phyloP scores from a whole-genome alignment of 441 rosid species.

The Adansonia madagascariensis region DNA sequence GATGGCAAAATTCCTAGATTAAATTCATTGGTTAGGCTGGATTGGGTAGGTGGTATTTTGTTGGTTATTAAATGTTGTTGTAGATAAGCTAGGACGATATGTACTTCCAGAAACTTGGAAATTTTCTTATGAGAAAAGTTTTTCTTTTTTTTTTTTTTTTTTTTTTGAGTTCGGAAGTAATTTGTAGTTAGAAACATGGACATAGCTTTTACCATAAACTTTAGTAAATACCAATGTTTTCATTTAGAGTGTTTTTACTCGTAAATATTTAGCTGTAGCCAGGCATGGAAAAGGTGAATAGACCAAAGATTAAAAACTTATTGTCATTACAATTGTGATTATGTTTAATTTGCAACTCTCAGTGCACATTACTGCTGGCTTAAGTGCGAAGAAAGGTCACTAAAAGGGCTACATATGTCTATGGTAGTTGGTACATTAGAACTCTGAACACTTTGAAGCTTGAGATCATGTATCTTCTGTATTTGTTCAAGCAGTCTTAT shows the following conservation, averaged over 20 bases:
- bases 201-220: neutral
- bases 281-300: neutral
- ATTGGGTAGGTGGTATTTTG: neutral
- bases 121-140: neutral
- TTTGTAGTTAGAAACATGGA: neutral
- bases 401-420: neutral
- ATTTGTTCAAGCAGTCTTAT: neutral
- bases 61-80: conserved; percentile 8
- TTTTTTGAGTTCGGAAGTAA: neutral
- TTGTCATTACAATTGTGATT: conserved; percentile 9
- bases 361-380: neutral
- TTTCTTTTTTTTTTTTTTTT: neutral
- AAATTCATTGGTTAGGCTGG: neutral
- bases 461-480: conserved; percentile 17
- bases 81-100: neutral
- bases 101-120: neutral
- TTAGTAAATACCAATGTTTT: neutral
- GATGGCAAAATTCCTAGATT: neutral
- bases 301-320: neutral
- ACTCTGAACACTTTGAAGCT: conserved; percentile 4
- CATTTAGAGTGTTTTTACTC: neutral
- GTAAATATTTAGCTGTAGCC: neutral
- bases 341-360: neutral
- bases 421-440: neutral
- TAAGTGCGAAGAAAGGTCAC: neutral